These are phyloP conservation scores for Ciborinia camelliae DNA, from an alignment of 2,329 filamentous ascomycete species.

Conservation along the genomic window DNA sequence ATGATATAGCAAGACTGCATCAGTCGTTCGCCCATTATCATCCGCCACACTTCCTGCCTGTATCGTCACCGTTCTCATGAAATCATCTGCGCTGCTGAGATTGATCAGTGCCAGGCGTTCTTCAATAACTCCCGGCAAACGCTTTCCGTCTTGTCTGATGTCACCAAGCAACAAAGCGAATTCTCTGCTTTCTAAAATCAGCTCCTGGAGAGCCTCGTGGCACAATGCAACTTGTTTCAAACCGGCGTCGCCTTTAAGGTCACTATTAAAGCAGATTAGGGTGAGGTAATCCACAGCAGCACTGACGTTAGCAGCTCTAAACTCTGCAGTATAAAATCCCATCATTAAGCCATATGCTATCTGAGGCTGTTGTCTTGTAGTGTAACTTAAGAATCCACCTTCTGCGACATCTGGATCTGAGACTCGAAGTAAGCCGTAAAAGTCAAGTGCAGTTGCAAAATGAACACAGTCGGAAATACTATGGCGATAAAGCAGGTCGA, in stretches of 20 bases:
- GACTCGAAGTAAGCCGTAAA: slow-evolving; percentile 84
- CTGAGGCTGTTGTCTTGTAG: slow-evolving; percentile 68
- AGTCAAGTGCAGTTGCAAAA: slow-evolving; percentile 84
- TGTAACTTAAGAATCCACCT: slow-evolving; percentile 66
- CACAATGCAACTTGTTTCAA: slow-evolving; percentile 77
- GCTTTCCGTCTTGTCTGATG: slow-evolving; percentile 76
- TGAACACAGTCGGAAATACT: slow-evolving; percentile 92
- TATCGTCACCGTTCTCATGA: slow-evolving; percentile 86
- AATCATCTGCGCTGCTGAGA: slow-evolving; percentile 74
- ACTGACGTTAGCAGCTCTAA: slow-evolving; percentile 83
- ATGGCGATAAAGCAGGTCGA: slow-evolving; percentile 87
- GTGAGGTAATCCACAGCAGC: slow-evolving; percentile 91
- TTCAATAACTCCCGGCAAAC: slow-evolving; percentile 84
- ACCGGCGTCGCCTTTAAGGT: slow-evolving; percentile 70
- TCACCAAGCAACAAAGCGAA: slow-evolving; percentile 93
- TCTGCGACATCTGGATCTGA: slow-evolving; percentile 73
- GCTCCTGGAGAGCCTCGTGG: slow-evolving; percentile 87
- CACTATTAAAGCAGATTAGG: slow-evolving; percentile 86
- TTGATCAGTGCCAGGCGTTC: slow-evolving; percentile 78
- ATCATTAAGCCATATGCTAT: slow-evolving; percentile 94
- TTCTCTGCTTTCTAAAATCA: slow-evolving; percentile 94
- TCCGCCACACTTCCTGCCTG: slow-evolving; percentile 91
- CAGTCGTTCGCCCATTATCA: slow-evolving; percentile 87
- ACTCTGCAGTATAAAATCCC: slow-evolving; percentile 93
- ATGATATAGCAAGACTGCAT: slow-evolving; percentile 92